Evolutionary conservation across 2,329 filamentous ascomycete species (phyloP).

Genomic region (Fusarium sp.): DNA sequence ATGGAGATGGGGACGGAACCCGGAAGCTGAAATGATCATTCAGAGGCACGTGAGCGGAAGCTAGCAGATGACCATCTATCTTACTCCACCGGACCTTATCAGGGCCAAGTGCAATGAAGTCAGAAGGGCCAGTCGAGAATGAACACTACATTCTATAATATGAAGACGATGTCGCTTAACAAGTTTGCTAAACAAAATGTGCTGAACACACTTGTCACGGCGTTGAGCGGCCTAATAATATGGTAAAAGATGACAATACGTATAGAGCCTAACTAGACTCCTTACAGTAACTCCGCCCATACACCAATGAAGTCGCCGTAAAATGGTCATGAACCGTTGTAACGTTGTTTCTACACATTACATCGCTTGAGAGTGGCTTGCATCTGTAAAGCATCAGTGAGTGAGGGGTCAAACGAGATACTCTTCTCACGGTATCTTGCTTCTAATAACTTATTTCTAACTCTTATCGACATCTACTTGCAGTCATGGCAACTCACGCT

Average conservation of each 20-base stretch:
- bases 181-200: background rate
- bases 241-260: background rate
- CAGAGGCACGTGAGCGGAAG: background rate
- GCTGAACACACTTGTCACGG: background rate
- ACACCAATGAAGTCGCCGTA: background rate
- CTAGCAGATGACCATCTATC: background rate
- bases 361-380: background rate
- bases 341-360: background rate
- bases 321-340: background rate
- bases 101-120: background rate
- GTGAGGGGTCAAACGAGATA: background rate
- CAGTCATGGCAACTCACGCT: constrained; percentile 39
- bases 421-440: too few species aligned
- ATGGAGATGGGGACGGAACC: background rate
- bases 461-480: background rate
- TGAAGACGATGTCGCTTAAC: too few species aligned
- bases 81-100: background rate
- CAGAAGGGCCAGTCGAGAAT: background rate
- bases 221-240: background rate
- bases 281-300: background rate
- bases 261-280: background rate
- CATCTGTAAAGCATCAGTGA: background rate
- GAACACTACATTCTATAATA: background rate
- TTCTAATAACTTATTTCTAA: background rate
- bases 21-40: background rate